Evolutionary conservation across 78 protist genomes (phyloP), one percentile per base, ranked within the genome.

Genomic region (Thecamonas trahens): DNA sequence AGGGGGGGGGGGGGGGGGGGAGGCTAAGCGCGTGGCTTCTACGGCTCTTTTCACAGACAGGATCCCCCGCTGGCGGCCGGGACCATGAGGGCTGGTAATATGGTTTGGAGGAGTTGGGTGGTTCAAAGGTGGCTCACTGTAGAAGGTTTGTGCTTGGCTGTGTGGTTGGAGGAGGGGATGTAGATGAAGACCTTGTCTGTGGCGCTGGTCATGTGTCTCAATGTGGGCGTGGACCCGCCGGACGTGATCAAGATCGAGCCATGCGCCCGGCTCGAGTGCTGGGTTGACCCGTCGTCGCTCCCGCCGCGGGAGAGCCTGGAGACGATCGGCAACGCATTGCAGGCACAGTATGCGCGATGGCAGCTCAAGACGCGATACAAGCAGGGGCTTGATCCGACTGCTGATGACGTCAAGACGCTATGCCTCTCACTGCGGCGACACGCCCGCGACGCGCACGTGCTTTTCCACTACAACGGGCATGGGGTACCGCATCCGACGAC

Each of bases 401-500:
- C 28, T 8, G 84, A 79, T 7, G 92, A 86, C 38, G 88, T 86
- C 8, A 76, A 74, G 60, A 83, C 78, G 61, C 35, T 73, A 69
- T 89, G 96, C 70, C n/a, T 65, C 24, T n/a, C 60, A 8, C 69
- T 81, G 59, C 57, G 97, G n/a, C 54, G 88, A 18, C 20, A 50
- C 54, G 88, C 88, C 18, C 82, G 85, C 44, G 92, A 91, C n/a
- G 96, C 94, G 54, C 80, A 98, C 3, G 83, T 96, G n/a, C 64
- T 97, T 31, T 76, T 95, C 42, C 99, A 97, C 61, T 97, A 92
- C 79, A 95, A 92, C 70, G 99, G 99, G 26, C 98, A 96, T 39
- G 99, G 99, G 40, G 99, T 97, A 22, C 98, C 98, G 20, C 61
- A 67, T 37, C 99, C 99, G 22, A 94, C 98, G 0, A 38, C 40